Percentiles rank a stretch among this genome's conserved stretches.
Conservation (phyloP, 441 rosid species). For the Erodium texanum region DNA sequence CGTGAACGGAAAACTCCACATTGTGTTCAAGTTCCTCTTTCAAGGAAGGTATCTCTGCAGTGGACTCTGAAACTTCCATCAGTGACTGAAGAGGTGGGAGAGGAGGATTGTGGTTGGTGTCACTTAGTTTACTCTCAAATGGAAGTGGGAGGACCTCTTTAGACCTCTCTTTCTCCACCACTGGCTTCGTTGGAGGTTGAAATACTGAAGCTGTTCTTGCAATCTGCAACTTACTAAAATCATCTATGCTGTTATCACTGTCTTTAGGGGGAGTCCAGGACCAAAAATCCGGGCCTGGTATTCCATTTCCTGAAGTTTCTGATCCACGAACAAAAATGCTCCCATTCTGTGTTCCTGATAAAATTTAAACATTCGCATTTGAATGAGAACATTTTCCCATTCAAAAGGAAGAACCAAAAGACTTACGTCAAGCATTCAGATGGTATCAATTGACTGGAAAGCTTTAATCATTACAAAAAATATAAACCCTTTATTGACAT, state of each 20-base stretch:
- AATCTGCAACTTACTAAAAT: slow-evolving; percentile 20
- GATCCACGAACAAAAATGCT: slow-evolving; percentile 11
- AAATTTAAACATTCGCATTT: not conserved
- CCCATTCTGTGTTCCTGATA: slow-evolving; percentile 34
- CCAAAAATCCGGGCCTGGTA: slow-evolving; percentile 94
- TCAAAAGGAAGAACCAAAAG: no score
- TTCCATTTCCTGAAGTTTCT: no score
- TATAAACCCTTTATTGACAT: no score
- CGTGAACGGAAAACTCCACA: slow-evolving; percentile 42
- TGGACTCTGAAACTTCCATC: slow-evolving; percentile 32
- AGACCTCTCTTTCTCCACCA: slow-evolving; percentile 49
- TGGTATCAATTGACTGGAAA: no score
- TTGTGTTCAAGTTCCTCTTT: slow-evolving; percentile 40
- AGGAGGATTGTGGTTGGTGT: slow-evolving; percentile 35
- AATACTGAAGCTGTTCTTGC: slow-evolving; percentile 23
- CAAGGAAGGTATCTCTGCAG: slow-evolving; percentile 20
- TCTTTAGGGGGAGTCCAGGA: slow-evolving; percentile 69
- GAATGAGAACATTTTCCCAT: no score
- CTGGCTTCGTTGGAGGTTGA: slow-evolving; percentile 32
- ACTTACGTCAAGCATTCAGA: no score
- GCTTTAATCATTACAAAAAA: no score
- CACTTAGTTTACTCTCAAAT: slow-evolving; percentile 27
- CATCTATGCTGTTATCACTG: slow-evolving; percentile 21
- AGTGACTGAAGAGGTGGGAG: slow-evolving; percentile 72
- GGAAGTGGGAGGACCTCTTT: slow-evolving; percentile 56